A percentile compares a stretch with the other conserved stretches of the same genome.
phyloP scores from a whole-genome alignment of 2,329 filamentous ascomycete species.

The Trichoderma sp. region DNA sequence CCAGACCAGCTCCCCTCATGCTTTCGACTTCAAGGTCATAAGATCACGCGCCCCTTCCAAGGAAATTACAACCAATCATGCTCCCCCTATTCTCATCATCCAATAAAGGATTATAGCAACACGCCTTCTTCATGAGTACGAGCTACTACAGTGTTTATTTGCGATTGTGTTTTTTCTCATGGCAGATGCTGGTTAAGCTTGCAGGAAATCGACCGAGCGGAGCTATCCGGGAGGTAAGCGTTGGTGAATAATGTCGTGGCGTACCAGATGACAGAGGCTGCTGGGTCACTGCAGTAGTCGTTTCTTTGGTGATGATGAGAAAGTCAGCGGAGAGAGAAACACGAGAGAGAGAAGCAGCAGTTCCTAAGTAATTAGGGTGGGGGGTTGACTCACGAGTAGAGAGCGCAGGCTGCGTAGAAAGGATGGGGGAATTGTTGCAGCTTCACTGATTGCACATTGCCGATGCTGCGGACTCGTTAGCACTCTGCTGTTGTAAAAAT shows the following conservation, averaged over 20 bases:
- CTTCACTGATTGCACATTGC: slow-evolving; percentile 2
- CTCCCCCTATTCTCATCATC: not conserved
- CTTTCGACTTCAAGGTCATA: not conserved
- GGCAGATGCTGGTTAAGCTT: not conserved
- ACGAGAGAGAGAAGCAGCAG: no score
- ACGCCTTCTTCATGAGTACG: not conserved
- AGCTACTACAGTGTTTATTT: not conserved
- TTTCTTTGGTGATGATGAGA: not conserved
- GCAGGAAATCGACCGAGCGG: slow-evolving; percentile 3
- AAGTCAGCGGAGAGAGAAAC: not conserved
- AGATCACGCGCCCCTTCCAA: not conserved
- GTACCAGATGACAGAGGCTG: slow-evolving; percentile 6
- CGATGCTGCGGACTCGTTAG: not conserved
- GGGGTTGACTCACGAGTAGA: not conserved
- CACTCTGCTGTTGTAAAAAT: no score
- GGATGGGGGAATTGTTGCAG: not conserved
- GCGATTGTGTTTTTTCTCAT: not conserved
- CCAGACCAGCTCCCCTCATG: not conserved
- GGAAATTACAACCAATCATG: not conserved
- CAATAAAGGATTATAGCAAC: not conserved
- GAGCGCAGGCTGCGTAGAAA: slow-evolving; percentile 8
- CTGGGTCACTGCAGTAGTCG: slow-evolving; percentile 4
- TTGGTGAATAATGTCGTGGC: slow-evolving; percentile 2
- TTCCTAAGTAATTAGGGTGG: no score
- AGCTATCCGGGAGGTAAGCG: not conserved